Percentiles rank a stretch among this genome's conserved stretches.
phyloP scores from a whole-genome alignment of 2,329 filamentous ascomycete species.

The Xylariaceae sp. region DNA sequence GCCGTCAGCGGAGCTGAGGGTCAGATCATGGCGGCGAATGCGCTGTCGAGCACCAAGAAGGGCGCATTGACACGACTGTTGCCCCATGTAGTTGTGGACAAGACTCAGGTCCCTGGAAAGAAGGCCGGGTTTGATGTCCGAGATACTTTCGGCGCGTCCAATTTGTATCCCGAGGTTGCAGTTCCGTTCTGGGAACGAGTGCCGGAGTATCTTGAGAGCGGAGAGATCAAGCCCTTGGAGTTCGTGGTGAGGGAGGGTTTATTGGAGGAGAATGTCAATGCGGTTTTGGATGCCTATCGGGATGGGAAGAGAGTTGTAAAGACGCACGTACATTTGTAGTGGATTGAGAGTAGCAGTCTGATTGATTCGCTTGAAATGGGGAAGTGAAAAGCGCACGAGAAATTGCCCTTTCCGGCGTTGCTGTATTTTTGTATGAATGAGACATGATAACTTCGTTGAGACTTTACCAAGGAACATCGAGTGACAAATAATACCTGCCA shows the following conservation, averaged over 20 bases:
- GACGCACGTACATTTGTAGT: conserved; percentile 15
- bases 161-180: conserved; percentile 24
- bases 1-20: conserved; percentile 22
- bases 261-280: conserved; percentile 30
- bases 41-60: conserved; percentile 31
- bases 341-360: too few species aligned
- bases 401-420: too few species aligned
- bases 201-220: conserved; percentile 24
- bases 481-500: too few species aligned
- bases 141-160: conserved; percentile 22
- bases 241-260: conserved; percentile 30
- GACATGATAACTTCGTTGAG: too few species aligned
- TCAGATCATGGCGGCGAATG: conserved; percentile 27
- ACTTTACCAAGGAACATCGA: too few species aligned
- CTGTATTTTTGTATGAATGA: too few species aligned
- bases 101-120: conserved; percentile 26
- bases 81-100: conserved; percentile 19
- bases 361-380: too few species aligned
- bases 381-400: too few species aligned
- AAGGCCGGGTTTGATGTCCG: conserved; percentile 27
- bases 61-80: conserved; percentile 29
- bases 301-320: conserved; percentile 26
- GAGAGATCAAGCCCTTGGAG: conserved; percentile 25
- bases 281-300: conserved; percentile 33
- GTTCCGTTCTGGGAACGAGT: conserved; percentile 28